Base-by-base conservation (phyloP, 148 eudicot genomes). In the Selenicereus undatus region DNA sequence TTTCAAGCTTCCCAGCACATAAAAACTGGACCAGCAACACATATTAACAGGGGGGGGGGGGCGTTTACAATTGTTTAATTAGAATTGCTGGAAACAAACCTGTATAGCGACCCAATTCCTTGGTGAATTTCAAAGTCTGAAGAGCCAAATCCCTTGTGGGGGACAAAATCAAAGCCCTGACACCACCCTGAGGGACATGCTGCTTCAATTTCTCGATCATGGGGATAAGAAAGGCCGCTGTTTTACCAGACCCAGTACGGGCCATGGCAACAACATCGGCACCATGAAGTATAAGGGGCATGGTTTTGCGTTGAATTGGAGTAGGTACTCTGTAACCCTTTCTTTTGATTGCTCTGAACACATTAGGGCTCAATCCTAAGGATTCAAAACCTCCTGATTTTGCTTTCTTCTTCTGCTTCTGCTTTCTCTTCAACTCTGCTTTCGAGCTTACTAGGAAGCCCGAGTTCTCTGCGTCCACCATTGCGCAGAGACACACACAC, bases 241-340 rank as follows among this genome's bases (percentile, higher is more conserved):
- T 94, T 73, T 96, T 96, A 18, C 99, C 99, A 0, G 99, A 96
- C 14, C 99, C 99, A 24, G 99, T 96, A 0, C 98, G 89, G 1
- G 99, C 99, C 99, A 96, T 96, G 24, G 99, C 99, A 0, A 94
- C 99, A 4, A 96, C 97, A 82, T 96, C 99, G 30, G 84, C 81
- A 0, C 99, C 99, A 14, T 91, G 71, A 16, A 96, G 84, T 3
- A 96, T 94, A 0, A 94, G 70, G 2, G 99, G 99, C 97, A 96
- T 96, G 0, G 98, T 90, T 84, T 94, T 96, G 5, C 99, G 90
- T 81, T 96, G 99, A 24, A 96, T 96, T 0, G 99, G 99, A 3
- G 99, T 96, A 4, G 99, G 99, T 0, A 96, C 95, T 72, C 84
- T 86, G 86, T 96, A 94, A 5, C 98, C 99, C 84, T 93, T 96